Evolutionary conservation across 1,284 basidiomycete species (phyloP).

Genomic region (Polyporus tsugae): DNA sequence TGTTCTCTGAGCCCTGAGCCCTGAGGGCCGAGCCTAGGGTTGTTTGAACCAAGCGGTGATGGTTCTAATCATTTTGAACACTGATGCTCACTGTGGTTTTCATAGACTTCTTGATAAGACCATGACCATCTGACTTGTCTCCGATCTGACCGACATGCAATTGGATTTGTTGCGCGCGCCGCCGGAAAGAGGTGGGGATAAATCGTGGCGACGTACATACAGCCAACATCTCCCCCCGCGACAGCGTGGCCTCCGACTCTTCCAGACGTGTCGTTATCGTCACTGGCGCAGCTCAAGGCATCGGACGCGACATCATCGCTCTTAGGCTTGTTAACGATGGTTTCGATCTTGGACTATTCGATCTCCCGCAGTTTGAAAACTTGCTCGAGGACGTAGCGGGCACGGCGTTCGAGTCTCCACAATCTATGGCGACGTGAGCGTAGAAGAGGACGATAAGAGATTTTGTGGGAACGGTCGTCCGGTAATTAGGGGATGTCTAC

Average conservation of each 20-base stretch:
- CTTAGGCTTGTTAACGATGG: conserved; percentile 52
- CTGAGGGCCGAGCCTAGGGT: too few species aligned
- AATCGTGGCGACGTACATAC: too few species aligned
- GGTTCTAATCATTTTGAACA: too few species aligned
- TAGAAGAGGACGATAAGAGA: conserved; percentile 41
- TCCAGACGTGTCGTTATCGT: conserved; percentile 41
- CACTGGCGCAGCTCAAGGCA: conserved; percentile 50
- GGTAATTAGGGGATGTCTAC: conserved; percentile 38
- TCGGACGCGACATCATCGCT: conserved; percentile 51
- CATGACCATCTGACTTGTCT: too few species aligned
- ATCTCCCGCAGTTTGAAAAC: conserved; percentile 41
- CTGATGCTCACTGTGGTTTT: too few species aligned
- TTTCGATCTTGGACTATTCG: conserved; percentile 48
- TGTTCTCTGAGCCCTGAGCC: too few species aligned
- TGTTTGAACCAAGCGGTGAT: too few species aligned
- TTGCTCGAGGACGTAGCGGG: conserved; percentile 39
- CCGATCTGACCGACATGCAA: too few species aligned
- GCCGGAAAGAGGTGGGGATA: too few species aligned
- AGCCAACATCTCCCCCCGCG: neutral
- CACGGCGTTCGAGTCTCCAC: conserved; percentile 38
- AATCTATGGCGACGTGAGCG: conserved; percentile 40
- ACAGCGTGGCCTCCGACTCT: neutral
- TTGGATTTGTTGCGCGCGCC: too few species aligned
- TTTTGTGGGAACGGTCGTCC: conserved; percentile 41
- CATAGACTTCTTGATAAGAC: too few species aligned